Base-by-base conservation (phyloP, 148 eudicot species). In the Amaranthus cruentus region DNA sequence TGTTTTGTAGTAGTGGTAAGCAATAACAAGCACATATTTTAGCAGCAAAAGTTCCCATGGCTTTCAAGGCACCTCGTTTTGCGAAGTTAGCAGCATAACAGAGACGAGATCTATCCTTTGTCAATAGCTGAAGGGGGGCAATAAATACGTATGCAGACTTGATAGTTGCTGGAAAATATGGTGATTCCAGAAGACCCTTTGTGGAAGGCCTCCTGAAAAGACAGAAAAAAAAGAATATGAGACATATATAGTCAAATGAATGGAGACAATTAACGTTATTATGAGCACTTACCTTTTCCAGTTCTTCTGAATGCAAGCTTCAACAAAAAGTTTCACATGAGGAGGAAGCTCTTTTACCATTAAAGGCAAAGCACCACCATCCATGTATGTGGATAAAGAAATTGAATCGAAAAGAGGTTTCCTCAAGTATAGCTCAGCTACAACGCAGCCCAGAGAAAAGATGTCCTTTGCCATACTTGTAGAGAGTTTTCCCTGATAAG, bases 1-100 rank as follows among this genome's bases (percentile, higher is more conserved):
- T 83, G 66, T 86, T 72, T 60, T 81, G 73, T 57, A 90, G 74
- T 80, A 89, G 86, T 11, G 87, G 85, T 74, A 95, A 79, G 87
- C 96, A 95, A 76, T 84, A 81, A 55, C 91, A 81, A 80, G 98
- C 97, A 87, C 98, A 95, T 80, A 86, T 91, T 85, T 88, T 90
- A 74, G 97, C 87, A 49, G 93, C 91, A 84, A 91, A 87, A 68
- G 88, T 72, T 69, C 98, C 97, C 96, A 95, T 95, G 76, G 84
- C 78, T 83, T 88, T 87, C 75, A 95, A 79, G 68, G 96, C 97
- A 69, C 98, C 98, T 76, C 73, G 82, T 79, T 85, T 84, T 6
- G 92, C 91, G 83, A 91, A 95, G 67, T 78, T 87, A 62, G 97
- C 91, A 75, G 93, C 96, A 85, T 91, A 95, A 63, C 70, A 75